Conservation (phyloP, 257 asterid species). For the Solanum bukasovii region DNA sequence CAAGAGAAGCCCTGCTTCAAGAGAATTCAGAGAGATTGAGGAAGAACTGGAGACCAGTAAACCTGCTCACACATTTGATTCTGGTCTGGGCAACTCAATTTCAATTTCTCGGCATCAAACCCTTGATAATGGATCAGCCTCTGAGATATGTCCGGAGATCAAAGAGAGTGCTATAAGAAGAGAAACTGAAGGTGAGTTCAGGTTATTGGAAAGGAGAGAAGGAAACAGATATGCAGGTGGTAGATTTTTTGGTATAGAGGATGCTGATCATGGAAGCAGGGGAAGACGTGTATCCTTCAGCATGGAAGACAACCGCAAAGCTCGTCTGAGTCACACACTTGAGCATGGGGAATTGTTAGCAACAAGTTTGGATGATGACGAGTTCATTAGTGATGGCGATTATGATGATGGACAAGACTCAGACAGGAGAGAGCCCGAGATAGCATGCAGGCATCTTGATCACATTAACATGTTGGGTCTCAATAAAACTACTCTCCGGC, state of each 20-base stretch:
- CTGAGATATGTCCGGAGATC: conserved; percentile 38
- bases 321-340: conserved; percentile 33
- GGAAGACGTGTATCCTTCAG: conserved; percentile 87
- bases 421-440: conserved; percentile 82
- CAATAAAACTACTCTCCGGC: conserved; percentile 75
- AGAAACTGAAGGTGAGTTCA: conserved; percentile 94
- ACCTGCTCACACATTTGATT: conserved; percentile 16
- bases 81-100: background rate
- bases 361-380: conserved; percentile 65
- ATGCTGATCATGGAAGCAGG: conserved; percentile 68
- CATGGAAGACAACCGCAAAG: conserved; percentile 49
- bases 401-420: conserved; percentile 67
- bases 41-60: conserved; percentile 44
- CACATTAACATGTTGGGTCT: conserved; percentile 88
- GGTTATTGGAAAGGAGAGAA: conserved; percentile 86
- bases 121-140: conserved; percentile 33
- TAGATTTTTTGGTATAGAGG: conserved; percentile 83
- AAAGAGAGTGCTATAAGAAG: conserved; percentile 94
- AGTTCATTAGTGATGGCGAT: conserved; percentile 59
- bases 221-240: conserved; percentile 65
- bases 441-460: conserved; percentile 73
- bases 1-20: conserved; percentile 12
- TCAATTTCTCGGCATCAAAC: conserved; percentile 18
- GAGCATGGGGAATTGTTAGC: conserved; percentile 59
- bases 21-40: conserved; percentile 51